A percentile compares a stretch with the other conserved stretches of the same genome.
Evolutionary conservation across 2,329 filamentous ascomycete species (phyloP).

Genomic region (Ascochyta pisi): DNA sequence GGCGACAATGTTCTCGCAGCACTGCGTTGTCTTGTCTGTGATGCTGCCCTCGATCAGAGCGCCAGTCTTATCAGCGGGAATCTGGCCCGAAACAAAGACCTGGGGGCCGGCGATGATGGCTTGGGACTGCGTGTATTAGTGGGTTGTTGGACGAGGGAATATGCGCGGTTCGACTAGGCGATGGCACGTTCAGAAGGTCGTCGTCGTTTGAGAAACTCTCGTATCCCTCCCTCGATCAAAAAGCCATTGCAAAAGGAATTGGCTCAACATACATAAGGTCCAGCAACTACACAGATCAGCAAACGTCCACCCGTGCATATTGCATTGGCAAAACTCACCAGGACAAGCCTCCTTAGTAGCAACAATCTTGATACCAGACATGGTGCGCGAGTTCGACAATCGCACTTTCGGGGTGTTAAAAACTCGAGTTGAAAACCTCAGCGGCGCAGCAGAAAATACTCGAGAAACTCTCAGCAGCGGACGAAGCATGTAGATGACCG

Average conservation of each 20-base stretch:
- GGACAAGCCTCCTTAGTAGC: conserved; percentile 52
- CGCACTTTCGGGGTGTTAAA: background rate
- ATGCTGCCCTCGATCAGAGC: conserved; percentile 70
- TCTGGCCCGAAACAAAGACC: conserved; percentile 77
- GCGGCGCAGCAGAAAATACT: background rate
- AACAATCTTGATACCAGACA: conserved; percentile 55
- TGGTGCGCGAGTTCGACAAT: conserved; percentile 14
- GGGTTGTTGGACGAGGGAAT: background rate
- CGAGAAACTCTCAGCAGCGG: conserved; percentile 4
- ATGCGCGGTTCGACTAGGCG: too few species aligned
- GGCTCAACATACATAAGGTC: conserved; percentile 51
- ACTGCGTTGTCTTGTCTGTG: conserved; percentile 72
- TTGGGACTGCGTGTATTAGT: conserved; percentile 48
- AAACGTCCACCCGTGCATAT: background rate
- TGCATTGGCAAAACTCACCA: conserved; percentile 41
- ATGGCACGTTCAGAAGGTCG: too few species aligned
- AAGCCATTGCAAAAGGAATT: background rate
- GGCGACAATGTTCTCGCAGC: conserved; percentile 80
- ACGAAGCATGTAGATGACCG: conserved; percentile 7
- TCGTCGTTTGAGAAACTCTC: too few species aligned
- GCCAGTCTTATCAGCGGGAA: conserved; percentile 71
- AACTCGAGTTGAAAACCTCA: background rate
- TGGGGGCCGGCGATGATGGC: conserved; percentile 72
- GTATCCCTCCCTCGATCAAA: too few species aligned
- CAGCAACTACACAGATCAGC: conserved; percentile 43